Base-by-base conservation (phyloP, 805 yeast genomes). In the Candida railenensis region DNA sequence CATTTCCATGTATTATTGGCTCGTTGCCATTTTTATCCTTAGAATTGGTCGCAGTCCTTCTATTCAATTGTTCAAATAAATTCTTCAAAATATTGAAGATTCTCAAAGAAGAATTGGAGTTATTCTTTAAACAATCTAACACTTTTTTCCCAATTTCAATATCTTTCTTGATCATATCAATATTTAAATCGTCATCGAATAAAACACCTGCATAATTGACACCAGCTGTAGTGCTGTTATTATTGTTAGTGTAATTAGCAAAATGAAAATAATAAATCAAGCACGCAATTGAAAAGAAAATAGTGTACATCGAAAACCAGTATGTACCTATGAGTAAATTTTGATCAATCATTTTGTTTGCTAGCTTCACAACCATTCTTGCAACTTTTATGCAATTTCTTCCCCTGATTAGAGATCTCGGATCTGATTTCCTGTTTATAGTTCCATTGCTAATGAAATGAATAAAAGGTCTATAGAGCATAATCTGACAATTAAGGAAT, bases 231-330 rank as follows among this genome's bases (percentile, higher is more conserved):
- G 50, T 49, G 34, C 47, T 47, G 30, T 52, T 47, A n/a, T 55
- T 50, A 40, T 55, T 52, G 44, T 63, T 65, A 44, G 53, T 53
- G 51, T 65, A 64, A 46, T 65, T 63, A 9, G 75, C 76, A 60
- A 67, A 71, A 62, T 87, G 92, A 47, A 81, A 85, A 60, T 89
- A 89, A 57, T 85, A 88, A 15, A 88, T 86, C 55, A 89, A 71
- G 58, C 96, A 87, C 0, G 96, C 95, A 49, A 89, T 89, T 2
- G 95, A 83, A 66, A 88, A 89, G 62, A 89, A 90, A 3, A 90
- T 85, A 0, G 96, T 88, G 62, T 90, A 90, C 58, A 87, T 86
- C 4, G 94, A 83, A 59, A 89, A 90, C 96, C 96, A 89, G 59
- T 90, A 91, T 2, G 94, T 87, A 0, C 96, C 96, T 52, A 83